Percentiles rank a stretch among this genome's conserved stretches.
phyloP scores from a whole-genome alignment of 2,329 filamentous ascomycete genomes.

The Trichophyton verrucosum region DNA sequence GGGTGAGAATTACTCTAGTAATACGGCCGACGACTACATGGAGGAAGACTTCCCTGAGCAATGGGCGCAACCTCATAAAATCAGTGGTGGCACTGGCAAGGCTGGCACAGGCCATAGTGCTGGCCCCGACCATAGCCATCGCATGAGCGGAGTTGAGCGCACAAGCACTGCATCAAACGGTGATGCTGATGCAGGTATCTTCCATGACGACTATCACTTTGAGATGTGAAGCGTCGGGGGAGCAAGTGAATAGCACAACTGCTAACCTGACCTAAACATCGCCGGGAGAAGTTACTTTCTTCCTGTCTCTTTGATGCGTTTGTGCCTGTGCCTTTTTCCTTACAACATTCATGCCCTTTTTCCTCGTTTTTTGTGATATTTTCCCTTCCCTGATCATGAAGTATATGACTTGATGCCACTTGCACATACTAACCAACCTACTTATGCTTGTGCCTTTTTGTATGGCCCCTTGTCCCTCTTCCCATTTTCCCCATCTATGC shows the following conservation, averaged over 20 bases:
- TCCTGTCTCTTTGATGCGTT: too few species aligned
- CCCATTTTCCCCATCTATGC: background rate
- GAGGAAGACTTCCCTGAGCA: conserved; percentile 9
- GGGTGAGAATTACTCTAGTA: conserved; percentile 25
- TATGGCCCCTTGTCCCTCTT: background rate
- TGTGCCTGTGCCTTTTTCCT: too few species aligned
- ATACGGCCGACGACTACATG: conserved; percentile 30
- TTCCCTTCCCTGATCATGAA: background rate
- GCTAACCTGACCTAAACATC: background rate
- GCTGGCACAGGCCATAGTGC: background rate
- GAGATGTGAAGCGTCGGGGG: conserved; percentile 25
- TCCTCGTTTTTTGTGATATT: background rate
- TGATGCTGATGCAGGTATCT: conserved; percentile 30
- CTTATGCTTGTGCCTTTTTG: background rate
- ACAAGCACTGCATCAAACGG: conserved; percentile 14
- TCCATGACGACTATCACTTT: conserved; percentile 35
- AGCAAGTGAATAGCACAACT: background rate
- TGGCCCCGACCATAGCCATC: conserved; percentile 21
- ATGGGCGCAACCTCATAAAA: background rate
- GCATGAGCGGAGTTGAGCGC: conserved; percentile 35
- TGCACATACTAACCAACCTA: conserved; percentile 10
- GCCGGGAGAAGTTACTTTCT: too few species aligned
- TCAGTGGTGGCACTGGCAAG: background rate
- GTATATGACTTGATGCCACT: conserved; percentile 4
- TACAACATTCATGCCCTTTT: background rate